Evolutionary conservation across 208 protist species (phyloP), one percentile per base, ranked within the genome.

Genomic region (Trypanosoma melophagium): DNA sequence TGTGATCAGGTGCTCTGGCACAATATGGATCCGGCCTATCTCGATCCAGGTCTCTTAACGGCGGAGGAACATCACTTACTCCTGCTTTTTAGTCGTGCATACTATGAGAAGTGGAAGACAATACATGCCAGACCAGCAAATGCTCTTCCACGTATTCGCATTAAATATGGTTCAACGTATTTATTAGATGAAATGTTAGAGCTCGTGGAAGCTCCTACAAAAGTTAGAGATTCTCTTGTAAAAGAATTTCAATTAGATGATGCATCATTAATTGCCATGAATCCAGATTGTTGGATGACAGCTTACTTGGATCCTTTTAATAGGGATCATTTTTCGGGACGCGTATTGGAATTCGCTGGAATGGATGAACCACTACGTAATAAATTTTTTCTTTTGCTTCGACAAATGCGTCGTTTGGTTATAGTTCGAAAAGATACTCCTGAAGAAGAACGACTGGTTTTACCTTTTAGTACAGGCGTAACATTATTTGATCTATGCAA

Each of bases 1-100:
- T 88, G 83, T 59, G 89, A 95, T 53, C 89, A 95, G 69, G 89
- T 95, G 51, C 54, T 95, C 41, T 93, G 74, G 60, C 89, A 95
- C 77, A 93, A 93, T 71, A 95, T 95, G 89, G 89, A 95, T 50
- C 87, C 89, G 14, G 76, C 63, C 19, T 91, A 87, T 62, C 78
- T 95, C 17, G 89, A 95, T 68, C 89, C 89, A 3, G 89, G 89
- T 19, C 76, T 95, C 40, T 74, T 95, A 12, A 90, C 76, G 2
- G 69, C 73, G 14, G 81, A 95, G 75, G 89, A 95, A 78, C 89
- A 95, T 65, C 89, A 95, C 60, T 69, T 93, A 24, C 66, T 95
- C 42, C 80, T 95, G 40, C 79, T 95, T 21, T 91, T 84, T 66
- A 91, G 86, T 60, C 79, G 89, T 49, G 86, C 86, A 24, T 95